These are phyloP conservation scores for Kodamaea fungicola DNA, from an alignment of 1,139 yeast species.

Conservation along the genomic window DNA sequence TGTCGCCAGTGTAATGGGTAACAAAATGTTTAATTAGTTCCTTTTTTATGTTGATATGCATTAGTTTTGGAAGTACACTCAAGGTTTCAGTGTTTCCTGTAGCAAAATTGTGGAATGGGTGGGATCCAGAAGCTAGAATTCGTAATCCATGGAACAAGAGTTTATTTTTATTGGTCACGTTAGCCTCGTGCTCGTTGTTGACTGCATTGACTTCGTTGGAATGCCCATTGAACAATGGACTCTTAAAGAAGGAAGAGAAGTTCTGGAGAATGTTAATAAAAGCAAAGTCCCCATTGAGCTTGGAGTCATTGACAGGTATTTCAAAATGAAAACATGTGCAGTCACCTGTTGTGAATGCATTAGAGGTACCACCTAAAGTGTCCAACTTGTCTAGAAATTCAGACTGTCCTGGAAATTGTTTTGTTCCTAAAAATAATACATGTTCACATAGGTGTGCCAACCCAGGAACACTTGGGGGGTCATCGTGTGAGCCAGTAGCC, in stretches of 20 bases:
- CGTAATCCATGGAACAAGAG: slow-evolving; percentile 57
- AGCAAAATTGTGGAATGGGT: slow-evolving; percentile 43
- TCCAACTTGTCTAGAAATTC: slow-evolving; percentile 42
- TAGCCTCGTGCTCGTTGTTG: slow-evolving; percentile 61
- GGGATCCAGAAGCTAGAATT: slow-evolving; percentile 39
- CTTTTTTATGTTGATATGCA: slow-evolving; percentile 18
- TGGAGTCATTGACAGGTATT: slow-evolving; percentile 40
- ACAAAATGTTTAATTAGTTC: slow-evolving; percentile 26
- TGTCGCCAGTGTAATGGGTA: slow-evolving; percentile 29
- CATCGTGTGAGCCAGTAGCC: slow-evolving; percentile 61
- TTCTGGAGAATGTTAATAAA: slow-evolving; percentile 45
- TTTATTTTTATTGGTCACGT: slow-evolving; percentile 40
- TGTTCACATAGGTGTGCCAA: slow-evolving; percentile 77
- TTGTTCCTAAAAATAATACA: slow-evolving; percentile 57
- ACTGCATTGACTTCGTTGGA: slow-evolving; percentile 55
- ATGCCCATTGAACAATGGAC: slow-evolving; percentile 41
- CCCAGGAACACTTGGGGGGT: slow-evolving; percentile 54
- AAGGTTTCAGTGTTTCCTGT: slow-evolving; percentile 44
- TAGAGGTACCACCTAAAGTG: slow-evolving; percentile 51
- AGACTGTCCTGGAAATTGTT: slow-evolving; percentile 46
- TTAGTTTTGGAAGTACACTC: slow-evolving; percentile 12
- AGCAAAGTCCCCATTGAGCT: slow-evolving; percentile 22
- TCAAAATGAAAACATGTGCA: slow-evolving; percentile 61
- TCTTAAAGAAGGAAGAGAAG: slow-evolving; percentile 49
- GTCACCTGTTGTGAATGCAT: slow-evolving; percentile 68